phyloP scores from a whole-genome alignment of 2,329 filamentous ascomycete genomes.

The Sporothrix variecibatus region DNA sequence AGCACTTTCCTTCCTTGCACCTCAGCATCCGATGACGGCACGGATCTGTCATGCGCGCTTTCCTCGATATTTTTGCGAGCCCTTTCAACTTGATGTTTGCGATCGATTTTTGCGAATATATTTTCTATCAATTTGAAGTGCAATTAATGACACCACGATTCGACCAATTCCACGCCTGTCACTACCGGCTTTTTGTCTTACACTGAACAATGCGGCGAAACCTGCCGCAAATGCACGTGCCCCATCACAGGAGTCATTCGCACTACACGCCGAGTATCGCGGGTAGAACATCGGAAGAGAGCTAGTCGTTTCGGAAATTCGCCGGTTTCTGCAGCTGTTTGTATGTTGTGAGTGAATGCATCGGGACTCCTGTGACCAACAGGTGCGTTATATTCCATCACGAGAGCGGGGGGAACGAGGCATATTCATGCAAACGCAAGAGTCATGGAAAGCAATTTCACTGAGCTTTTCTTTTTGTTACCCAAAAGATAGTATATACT shows the following conservation, averaged over 20 bases:
- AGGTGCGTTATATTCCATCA: not conserved
- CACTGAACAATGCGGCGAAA: not conserved
- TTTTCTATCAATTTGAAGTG: not conserved
- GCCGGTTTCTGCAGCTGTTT: not conserved
- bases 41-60: constrained; percentile 6
- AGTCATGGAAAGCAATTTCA: not conserved
- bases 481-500: not conserved
- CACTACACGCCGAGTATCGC: not conserved
- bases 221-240: not conserved
- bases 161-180: not conserved
- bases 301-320: not conserved
- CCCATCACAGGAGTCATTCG: not conserved
- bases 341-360: not conserved
- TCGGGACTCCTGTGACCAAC: not conserved
- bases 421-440: not conserved
- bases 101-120: not conserved
- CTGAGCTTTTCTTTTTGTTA: not conserved
- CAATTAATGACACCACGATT: not conserved
- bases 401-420: not conserved
- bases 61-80: not conserved
- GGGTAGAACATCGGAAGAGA: not conserved
- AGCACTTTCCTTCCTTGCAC: not conserved
- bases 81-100: not conserved
- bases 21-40: not conserved
- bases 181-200: not conserved